phyloP scores from a whole-genome alignment of 441 rosid species.

The Viola pubescens region DNA sequence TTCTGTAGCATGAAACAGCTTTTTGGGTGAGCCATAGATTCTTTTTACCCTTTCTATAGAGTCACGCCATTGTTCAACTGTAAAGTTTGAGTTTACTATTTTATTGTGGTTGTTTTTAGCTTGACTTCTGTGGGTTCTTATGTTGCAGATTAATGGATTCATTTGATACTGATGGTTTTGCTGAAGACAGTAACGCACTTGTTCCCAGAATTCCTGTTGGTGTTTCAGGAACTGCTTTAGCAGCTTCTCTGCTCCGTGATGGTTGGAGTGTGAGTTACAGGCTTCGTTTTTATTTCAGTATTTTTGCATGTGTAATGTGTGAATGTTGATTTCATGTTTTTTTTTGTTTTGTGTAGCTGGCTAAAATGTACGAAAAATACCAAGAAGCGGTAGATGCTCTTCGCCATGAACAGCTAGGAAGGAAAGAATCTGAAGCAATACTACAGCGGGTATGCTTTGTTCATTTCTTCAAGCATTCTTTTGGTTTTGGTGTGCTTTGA shows the following conservation, averaged over 20 bases:
- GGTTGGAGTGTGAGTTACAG: constrained; percentile 92
- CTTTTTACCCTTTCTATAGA: background rate
- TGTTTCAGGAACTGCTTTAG: constrained; percentile 93
- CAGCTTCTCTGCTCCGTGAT: constrained; percentile 94
- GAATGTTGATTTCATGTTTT: background rate
- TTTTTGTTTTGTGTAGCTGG: constrained; percentile 42
- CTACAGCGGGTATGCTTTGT: constrained; percentile 65
- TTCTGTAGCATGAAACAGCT: too few relatives aligned
- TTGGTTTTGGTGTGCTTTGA: background rate
- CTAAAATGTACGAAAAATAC: constrained; percentile 88
- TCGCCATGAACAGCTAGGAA: constrained; percentile 92
- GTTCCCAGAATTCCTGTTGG: constrained; percentile 78
- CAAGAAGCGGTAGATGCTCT: constrained; percentile 98
- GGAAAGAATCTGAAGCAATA: constrained; percentile 85
- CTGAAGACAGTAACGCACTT: constrained; percentile 38
- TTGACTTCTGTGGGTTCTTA: constrained; percentile 7
- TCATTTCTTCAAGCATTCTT: background rate
- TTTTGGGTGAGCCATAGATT: too few relatives aligned
- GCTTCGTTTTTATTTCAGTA: constrained; percentile 9
- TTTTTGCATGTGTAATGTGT: background rate
- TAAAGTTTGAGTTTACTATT: background rate
- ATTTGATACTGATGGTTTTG: constrained; percentile 29
- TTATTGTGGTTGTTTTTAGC: background rate
- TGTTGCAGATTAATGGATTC: constrained; percentile 39
- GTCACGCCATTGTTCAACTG: background rate